Evolutionary conservation across 305 asterid genomes (phyloP).

Genomic region (Withania somnifera): DNA sequence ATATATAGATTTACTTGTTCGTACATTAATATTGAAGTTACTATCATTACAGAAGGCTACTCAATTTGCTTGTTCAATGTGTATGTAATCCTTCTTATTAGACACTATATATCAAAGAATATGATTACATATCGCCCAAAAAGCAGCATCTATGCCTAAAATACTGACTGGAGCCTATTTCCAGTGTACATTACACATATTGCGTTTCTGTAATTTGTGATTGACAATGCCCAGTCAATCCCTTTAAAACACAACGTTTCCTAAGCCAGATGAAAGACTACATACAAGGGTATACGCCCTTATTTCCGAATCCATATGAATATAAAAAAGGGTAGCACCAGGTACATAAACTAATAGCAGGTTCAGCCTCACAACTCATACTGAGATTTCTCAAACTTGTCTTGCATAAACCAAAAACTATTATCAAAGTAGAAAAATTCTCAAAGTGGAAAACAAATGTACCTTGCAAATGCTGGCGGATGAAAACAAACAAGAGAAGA

Average conservation of each 20-base stretch:
- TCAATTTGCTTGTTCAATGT: neutral
- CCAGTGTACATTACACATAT: neutral
- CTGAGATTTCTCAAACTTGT: neutral
- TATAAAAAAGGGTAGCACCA: neutral
- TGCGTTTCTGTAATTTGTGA: neutral
- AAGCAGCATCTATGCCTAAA: no score
- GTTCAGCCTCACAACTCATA: neutral
- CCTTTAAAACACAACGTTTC: neutral
- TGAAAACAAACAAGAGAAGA: constrained; percentile 69
- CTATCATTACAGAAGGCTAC: neutral
- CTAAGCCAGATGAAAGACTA: neutral
- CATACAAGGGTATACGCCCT: neutral
- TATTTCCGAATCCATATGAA: neutral
- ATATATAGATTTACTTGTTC: neutral
- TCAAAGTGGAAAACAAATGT: neutral
- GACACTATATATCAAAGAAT: neutral
- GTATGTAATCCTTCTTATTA: neutral
- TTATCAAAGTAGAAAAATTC: neutral
- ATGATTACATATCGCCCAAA: neutral
- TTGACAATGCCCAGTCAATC: neutral
- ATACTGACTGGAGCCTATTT: neutral
- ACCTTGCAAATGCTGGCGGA: constrained; percentile 92
- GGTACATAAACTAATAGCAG: neutral
- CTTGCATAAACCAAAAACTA: neutral
- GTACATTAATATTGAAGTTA: neutral